Evolutionary conservation across 306 rosid genomes (phyloP).

Genomic region (Crotalaria pallida): DNA sequence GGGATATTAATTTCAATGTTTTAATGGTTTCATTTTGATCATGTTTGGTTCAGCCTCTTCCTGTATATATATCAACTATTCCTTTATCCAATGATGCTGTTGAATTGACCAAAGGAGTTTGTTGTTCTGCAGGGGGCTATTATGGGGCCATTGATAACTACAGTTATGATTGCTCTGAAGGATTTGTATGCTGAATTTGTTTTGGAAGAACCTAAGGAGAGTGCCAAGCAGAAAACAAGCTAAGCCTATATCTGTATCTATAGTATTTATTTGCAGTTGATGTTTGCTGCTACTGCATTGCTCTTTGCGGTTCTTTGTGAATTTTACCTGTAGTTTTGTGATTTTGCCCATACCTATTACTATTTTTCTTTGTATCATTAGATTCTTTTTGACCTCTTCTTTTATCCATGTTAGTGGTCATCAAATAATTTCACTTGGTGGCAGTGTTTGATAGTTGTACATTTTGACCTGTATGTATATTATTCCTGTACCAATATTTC

Average conservation of each 20-base stretch:
- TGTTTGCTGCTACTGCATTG: slow-evolving; percentile 28
- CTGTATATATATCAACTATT: neutral
- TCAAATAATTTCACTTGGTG: slow-evolving; percentile 29
- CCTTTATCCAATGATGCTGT: neutral
- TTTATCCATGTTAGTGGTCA: slow-evolving; percentile 21
- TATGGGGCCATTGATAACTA: slow-evolving; percentile 96
- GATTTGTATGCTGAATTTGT: slow-evolving; percentile 91
- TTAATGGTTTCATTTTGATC: neutral
- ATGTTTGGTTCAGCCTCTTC: neutral
- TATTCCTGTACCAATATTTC: slow-evolving; percentile 13
- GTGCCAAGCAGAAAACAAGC: slow-evolving; percentile 36
- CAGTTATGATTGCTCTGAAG: slow-evolving; percentile 87
- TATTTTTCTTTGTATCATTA: slow-evolving; percentile 18
- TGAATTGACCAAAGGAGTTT: slow-evolving; percentile 1
- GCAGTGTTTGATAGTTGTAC: slow-evolving; percentile 30
- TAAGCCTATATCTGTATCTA: slow-evolving; percentile 19
- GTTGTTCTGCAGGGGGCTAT: slow-evolving; percentile 73
- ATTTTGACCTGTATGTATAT: slow-evolving; percentile 15
- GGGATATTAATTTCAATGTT: neutral
- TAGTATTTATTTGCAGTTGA: slow-evolving; percentile 26
- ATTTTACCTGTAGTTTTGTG: slow-evolving; percentile 21
- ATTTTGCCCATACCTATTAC: slow-evolving; percentile 8
- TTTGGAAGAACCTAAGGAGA: slow-evolving; percentile 47
- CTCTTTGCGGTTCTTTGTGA: slow-evolving; percentile 18
- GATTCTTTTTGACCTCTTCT: neutral